These are phyloP conservation scores for Oryza rufipogon DNA, from an alignment of 176 grass and related monocot species.

Conservation along the genomic window DNA sequence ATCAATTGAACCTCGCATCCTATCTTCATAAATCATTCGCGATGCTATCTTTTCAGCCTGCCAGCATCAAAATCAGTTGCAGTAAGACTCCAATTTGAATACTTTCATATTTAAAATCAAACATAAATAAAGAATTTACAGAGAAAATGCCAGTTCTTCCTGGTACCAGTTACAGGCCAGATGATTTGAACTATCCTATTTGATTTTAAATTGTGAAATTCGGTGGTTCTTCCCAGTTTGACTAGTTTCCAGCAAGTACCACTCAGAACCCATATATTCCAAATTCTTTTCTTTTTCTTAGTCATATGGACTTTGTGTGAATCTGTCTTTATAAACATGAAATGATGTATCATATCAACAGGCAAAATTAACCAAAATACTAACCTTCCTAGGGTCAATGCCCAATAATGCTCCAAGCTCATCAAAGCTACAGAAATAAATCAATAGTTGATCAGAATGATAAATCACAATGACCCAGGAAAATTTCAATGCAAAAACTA, in stretches of 20 bases:
- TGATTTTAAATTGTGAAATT: not conserved
- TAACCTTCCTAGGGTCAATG: constrained; percentile 92
- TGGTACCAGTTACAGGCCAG: not conserved
- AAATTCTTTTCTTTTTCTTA: not conserved
- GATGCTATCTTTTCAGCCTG: constrained; percentile 99
- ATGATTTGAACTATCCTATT: not conserved
- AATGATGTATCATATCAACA: not conserved
- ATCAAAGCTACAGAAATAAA: constrained; percentile 71
- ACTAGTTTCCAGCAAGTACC: not conserved
- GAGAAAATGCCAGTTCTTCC: not conserved
- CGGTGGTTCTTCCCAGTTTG: not conserved
- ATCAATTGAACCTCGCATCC: constrained; percentile 96
- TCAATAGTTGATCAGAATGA: constrained; percentile 28
- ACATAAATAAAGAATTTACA: not conserved
- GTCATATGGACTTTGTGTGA: not conserved
- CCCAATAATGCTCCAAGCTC: constrained; percentile 95
- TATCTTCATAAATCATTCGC: constrained; percentile 95
- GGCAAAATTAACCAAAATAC: not conserved
- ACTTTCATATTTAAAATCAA: not conserved
- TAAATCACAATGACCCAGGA: constrained; percentile 26
- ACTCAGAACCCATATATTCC: not conserved
- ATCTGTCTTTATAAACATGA: not conserved
- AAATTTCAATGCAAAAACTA: not conserved
- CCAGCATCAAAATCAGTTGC: constrained; percentile 16
- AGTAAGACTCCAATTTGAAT: not conserved